A percentile compares a stretch with the other conserved stretches of the same genome.
Evolutionary conservation across 2,329 filamentous ascomycete genomes (phyloP).

Genomic region (Colletotrichum sojae): DNA sequence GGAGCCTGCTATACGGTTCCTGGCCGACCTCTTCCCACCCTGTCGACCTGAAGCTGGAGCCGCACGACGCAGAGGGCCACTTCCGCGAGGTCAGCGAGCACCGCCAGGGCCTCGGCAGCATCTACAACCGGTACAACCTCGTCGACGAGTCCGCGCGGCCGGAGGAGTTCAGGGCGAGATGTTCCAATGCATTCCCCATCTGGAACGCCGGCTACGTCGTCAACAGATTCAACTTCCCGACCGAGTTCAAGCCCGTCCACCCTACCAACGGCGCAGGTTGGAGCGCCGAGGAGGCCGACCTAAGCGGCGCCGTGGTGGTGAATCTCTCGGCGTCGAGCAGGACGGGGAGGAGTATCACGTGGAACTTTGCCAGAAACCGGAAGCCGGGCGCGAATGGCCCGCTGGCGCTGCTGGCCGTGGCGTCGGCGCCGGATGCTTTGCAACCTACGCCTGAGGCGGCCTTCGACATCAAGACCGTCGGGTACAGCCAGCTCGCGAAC

Average conservation of each 20-base stretch:
- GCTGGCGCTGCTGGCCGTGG: conserved; percentile 47
- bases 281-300: conserved; percentile 49
- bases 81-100: conserved; percentile 55
- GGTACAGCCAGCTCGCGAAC: conserved; percentile 31
- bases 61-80: conserved; percentile 46
- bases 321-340: conserved; percentile 49
- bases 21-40: conserved; percentile 57
- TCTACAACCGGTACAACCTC: conserved; percentile 61
- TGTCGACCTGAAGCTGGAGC: conserved; percentile 54
- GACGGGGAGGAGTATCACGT: conserved; percentile 47
- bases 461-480: conserved; percentile 32
- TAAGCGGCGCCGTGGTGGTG: conserved; percentile 51
- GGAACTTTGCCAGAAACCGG: conserved; percentile 44
- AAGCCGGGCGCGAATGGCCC: conserved; percentile 36
- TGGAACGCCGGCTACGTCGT: conserved; percentile 50
- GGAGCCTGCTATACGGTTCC: conserved; percentile 57
- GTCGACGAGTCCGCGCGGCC: conserved; percentile 24
- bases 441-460: not conserved
- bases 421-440: conserved; percentile 41
- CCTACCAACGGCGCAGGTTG: conserved; percentile 44
- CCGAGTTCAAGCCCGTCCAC: conserved; percentile 43
- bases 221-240: conserved; percentile 50
- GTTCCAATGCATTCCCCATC: conserved; percentile 43
- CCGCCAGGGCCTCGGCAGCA: conserved; percentile 42
- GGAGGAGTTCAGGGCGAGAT: conserved; percentile 33